A percentile compares a stretch with the other conserved stretches of the same genome.
Conservation (phyloP, 257 asterid genomes). For the Solanum clarkiae region DNA sequence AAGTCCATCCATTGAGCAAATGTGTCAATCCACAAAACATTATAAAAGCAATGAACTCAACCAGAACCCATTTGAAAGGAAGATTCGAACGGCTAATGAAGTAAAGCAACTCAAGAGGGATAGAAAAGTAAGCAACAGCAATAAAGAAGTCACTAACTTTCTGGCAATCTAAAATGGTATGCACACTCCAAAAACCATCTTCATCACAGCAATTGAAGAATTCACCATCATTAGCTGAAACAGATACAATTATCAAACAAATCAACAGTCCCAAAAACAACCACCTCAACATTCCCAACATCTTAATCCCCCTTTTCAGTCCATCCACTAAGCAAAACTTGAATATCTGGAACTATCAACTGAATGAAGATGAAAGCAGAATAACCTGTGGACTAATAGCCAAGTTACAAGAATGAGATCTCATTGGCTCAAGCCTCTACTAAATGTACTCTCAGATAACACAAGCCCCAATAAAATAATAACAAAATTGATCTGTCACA, state of each 20-base stretch:
- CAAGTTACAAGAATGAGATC: conserved; percentile 4
- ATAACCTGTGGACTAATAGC: background rate
- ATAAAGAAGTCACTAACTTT: conserved; percentile 35
- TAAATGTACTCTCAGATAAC: background rate
- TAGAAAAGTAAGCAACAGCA: conserved; percentile 36
- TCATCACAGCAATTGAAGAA: conserved; percentile 23
- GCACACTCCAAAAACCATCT: conserved; percentile 26
- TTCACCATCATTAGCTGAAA: conserved; percentile 19
- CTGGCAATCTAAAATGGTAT: conserved; percentile 19
- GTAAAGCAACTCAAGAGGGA: conserved; percentile 30
- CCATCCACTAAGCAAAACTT: conserved; percentile 7
- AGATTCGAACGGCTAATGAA: conserved; percentile 31
- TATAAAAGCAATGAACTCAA: conserved; percentile 31
- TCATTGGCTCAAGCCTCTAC: background rate
- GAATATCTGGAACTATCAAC: background rate
- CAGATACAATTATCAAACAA: conserved; percentile 3
- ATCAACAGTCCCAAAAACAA: conserved; percentile 12
- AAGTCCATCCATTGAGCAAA: conserved; percentile 31
- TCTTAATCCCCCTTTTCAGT: background rate
- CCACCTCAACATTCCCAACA: conserved; percentile 11
- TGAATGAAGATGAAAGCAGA: background rate
- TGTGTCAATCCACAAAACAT: conserved; percentile 38
- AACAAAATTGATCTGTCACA: conserved; percentile 1
- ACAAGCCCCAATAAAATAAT: background rate
- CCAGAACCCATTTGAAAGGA: conserved; percentile 38